Evolutionary conservation across 148 eudicot genomes (phyloP).

Genomic region (Vaccinium myrtillus): DNA sequence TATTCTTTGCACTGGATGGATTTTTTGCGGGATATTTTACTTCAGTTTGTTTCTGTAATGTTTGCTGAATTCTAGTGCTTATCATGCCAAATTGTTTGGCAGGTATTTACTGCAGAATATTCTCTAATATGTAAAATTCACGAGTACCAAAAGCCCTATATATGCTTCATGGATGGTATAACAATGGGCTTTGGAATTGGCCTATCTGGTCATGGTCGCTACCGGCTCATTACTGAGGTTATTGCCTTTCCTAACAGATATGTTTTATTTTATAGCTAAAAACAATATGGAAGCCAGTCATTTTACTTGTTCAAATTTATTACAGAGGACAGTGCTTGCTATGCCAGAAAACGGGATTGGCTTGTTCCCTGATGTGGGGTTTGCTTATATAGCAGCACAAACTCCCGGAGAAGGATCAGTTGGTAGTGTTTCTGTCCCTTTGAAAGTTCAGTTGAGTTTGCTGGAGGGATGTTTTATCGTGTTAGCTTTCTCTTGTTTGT

Average conservation of each 20-base stretch:
- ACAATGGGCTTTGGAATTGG: slow-evolving; percentile 99
- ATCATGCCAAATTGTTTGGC: slow-evolving; percentile 24
- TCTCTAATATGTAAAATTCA: slow-evolving; percentile 85
- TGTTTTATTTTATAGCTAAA: background rate
- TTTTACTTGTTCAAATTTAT: slow-evolving; percentile 14
- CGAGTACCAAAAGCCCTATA: slow-evolving; percentile 83
- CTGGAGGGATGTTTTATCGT: background rate
- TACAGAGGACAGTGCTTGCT: slow-evolving; percentile 64
- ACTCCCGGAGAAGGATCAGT: slow-evolving; percentile 93
- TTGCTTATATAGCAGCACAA: slow-evolving; percentile 87
- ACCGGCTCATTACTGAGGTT: slow-evolving; percentile 93
- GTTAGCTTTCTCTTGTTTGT: background rate
- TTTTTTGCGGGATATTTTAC: background rate
- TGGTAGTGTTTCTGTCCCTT: slow-evolving; percentile 44
- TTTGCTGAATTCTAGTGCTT: slow-evolving; percentile 16
- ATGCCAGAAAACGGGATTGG: slow-evolving; percentile 99
- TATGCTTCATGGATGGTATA: slow-evolving; percentile 93
- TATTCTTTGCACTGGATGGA: slow-evolving; percentile 3
- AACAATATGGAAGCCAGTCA: background rate
- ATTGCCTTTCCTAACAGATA: background rate
- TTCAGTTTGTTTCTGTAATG: background rate
- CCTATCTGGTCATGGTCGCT: slow-evolving; percentile 91
- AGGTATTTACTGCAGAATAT: slow-evolving; percentile 92
- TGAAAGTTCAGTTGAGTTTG: background rate
- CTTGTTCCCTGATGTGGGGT: slow-evolving; percentile 97